Evolutionary conservation across 345 rosid species (phyloP).

Genomic region (Lenwebbia sp.): DNA sequence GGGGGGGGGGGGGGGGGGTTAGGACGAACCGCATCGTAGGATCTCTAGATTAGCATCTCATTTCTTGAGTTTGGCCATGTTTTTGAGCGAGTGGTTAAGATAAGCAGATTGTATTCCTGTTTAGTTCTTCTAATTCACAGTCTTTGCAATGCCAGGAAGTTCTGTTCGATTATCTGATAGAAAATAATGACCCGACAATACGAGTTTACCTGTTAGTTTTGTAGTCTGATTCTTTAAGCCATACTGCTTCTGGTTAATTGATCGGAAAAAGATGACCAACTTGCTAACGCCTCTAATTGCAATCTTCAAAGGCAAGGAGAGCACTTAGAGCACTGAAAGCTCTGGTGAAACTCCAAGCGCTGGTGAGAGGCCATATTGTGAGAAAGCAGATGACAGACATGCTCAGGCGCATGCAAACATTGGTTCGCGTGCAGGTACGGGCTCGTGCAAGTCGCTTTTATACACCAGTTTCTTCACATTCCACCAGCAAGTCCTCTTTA

Average conservation of each 20-base stretch:
- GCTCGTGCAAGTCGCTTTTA: conserved; percentile 58
- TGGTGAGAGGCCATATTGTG: conserved; percentile 86
- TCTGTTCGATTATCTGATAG: background rate
- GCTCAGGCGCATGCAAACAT: conserved; percentile 82
- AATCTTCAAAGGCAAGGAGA: conserved; percentile 61
- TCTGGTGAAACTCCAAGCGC: conserved; percentile 89
- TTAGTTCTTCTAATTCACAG: background rate
- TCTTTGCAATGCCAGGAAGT: background rate
- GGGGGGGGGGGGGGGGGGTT: too few relatives aligned
- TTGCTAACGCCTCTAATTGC: background rate
- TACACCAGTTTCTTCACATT: conserved; percentile 40
- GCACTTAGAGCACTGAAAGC: conserved; percentile 87
- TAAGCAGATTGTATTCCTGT: background rate
- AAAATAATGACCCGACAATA: background rate
- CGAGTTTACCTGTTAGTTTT: background rate
- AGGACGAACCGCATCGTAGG: background rate
- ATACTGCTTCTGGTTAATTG: background rate
- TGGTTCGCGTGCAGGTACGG: conserved; percentile 63
- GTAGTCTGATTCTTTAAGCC: background rate
- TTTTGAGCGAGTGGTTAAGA: background rate
- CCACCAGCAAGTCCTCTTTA: conserved; percentile 36
- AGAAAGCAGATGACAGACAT: conserved; percentile 77
- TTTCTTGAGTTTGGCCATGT: background rate
- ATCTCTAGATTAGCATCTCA: background rate
- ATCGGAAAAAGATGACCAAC: background rate